Conservation (phyloP, 192 early-diverging fungal genomes). For the Geranomyces variabilis region DNA sequence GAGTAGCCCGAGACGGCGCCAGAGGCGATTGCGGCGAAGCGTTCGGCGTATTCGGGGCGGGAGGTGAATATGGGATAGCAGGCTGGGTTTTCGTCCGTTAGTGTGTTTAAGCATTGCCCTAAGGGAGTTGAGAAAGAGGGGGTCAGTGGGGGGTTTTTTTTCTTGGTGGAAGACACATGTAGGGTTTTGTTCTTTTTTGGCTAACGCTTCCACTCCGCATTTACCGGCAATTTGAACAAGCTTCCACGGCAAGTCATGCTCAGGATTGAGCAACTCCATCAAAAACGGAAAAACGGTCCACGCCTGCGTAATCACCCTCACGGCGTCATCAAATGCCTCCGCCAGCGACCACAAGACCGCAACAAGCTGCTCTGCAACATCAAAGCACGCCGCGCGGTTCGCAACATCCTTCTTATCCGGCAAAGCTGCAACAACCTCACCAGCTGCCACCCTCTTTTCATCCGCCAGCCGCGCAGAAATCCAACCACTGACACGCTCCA, state of each 20-base stretch:
- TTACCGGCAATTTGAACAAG: slow-evolving; percentile 23
- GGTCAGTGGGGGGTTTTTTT: too few species aligned
- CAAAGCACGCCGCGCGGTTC: slow-evolving; percentile 38
- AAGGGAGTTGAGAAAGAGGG: slow-evolving; percentile 17
- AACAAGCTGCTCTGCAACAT: slow-evolving; percentile 42
- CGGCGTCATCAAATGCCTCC: slow-evolving; percentile 71
- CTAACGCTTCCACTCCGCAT: not conserved
- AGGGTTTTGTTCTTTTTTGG: too few species aligned
- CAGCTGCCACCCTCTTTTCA: slow-evolving; percentile 1
- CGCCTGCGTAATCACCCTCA: slow-evolving; percentile 70
- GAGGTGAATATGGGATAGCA: slow-evolving; percentile 59
- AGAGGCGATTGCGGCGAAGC: slow-evolving; percentile 19
- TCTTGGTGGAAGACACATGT: too few species aligned
- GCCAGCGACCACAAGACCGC: slow-evolving; percentile 51
- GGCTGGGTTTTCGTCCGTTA: slow-evolving; percentile 77
- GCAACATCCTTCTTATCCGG: slow-evolving; percentile 46
- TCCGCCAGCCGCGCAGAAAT: slow-evolving; percentile 44
- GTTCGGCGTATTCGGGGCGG: slow-evolving; percentile 40
- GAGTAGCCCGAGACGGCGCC: slow-evolving; percentile 18
- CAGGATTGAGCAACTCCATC: slow-evolving; percentile 31
- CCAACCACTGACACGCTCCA: slow-evolving; percentile 62
- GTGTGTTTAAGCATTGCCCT: slow-evolving; percentile 79
- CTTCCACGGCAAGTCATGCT: slow-evolving; percentile 17
- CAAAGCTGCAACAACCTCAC: not conserved
- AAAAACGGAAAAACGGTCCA: slow-evolving; percentile 75